Conservation (phyloP, 345 rosid genomes). For the Populus pruinosa region DNA sequence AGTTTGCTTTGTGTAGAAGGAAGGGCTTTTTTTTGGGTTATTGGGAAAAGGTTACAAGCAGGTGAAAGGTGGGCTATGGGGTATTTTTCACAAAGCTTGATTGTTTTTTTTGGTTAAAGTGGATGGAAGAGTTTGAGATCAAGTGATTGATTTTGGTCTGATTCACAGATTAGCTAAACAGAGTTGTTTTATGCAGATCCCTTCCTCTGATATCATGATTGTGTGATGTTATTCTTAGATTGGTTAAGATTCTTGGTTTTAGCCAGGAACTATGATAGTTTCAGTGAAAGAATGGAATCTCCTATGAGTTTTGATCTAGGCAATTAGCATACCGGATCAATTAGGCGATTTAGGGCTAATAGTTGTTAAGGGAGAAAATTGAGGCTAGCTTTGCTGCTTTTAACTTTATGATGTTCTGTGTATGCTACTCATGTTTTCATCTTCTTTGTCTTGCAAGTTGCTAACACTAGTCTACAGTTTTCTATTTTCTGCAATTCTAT, state of each 20-base stretch:
- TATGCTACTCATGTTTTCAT: background rate
- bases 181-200: slow-evolving; percentile 12
- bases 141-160: background rate
- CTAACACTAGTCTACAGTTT: background rate
- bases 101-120: background rate
- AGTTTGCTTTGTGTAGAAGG: background rate
- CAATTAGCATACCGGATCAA: background rate
- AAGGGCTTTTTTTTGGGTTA: background rate
- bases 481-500: background rate
- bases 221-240: background rate
- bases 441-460: background rate
- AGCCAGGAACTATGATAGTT: background rate
- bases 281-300: background rate
- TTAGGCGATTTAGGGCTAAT: background rate
- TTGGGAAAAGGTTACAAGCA: background rate
- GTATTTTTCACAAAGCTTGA: background rate
- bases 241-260: background rate
- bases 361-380: background rate
- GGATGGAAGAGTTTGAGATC: background rate
- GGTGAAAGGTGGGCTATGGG: background rate
- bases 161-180: background rate
- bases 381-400: background rate
- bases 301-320: slow-evolving; percentile 5
- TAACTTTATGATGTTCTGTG: background rate
- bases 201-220: background rate